Conservation (phyloP, 2,329 filamentous ascomycete species). For the Ceratocystis alfenasii region DNA sequence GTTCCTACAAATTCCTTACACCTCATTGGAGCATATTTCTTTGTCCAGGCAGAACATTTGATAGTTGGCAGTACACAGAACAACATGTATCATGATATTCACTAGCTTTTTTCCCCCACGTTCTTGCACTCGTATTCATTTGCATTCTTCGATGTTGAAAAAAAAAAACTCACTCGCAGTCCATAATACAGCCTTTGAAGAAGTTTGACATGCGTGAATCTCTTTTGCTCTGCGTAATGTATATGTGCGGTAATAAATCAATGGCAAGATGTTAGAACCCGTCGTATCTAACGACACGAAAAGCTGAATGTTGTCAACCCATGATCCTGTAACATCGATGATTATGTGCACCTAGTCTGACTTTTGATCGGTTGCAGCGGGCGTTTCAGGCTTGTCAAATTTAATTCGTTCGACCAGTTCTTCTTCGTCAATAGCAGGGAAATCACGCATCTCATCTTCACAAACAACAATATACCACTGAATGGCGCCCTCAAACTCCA, state of each 20-base stretch:
- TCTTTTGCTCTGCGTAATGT: neutral
- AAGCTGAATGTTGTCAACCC: no score
- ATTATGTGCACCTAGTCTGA: neutral
- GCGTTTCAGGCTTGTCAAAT: conserved; percentile 15
- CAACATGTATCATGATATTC: conserved; percentile 17
- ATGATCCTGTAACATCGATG: neutral
- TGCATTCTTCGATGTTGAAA: conserved; percentile 6
- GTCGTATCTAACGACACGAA: neutral
- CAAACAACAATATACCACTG: conserved; percentile 53
- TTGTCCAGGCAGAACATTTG: conserved; percentile 10
- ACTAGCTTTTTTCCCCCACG: conserved; percentile 2
- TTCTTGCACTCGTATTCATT: conserved; percentile 10
- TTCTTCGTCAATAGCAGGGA: conserved; percentile 33
- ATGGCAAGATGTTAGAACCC: neutral
- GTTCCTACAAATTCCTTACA: neutral
- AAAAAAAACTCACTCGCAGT: neutral
- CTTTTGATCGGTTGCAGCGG: neutral
- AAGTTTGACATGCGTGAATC: neutral
- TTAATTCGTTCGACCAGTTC: conserved; percentile 28
- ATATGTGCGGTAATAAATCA: neutral
- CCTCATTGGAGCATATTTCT: conserved; percentile 11
- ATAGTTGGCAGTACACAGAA: conserved; percentile 19
- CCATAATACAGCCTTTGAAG: conserved; percentile 7
- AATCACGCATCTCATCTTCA: conserved; percentile 46
- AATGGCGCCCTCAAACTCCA: conserved; percentile 46